Percentiles rank a stretch among this genome's conserved stretches.
Evolutionary conservation across 495 filamentous ascomycete genomes (phyloP).

Genomic region (Aspergillus coremiiformis): DNA sequence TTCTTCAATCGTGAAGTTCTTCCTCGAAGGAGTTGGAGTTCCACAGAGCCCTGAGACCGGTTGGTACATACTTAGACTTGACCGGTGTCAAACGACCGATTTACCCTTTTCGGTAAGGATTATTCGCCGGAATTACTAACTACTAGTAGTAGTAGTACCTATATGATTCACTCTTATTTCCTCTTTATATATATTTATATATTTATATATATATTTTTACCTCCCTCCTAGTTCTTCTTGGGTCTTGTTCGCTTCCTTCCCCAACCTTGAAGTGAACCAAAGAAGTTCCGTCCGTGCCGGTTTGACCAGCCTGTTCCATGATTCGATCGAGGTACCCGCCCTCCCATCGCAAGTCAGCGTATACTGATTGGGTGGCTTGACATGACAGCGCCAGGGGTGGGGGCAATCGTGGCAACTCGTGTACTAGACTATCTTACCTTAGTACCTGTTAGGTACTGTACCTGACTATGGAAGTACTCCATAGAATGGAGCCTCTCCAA

Average conservation of each 20-base stretch:
- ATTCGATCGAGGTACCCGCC: slow-evolving; percentile 14
- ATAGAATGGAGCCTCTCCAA: no score
- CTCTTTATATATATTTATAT: no score
- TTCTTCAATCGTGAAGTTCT: not conserved
- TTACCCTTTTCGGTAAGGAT: not conserved
- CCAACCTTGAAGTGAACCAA: not conserved
- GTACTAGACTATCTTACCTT: slow-evolving; percentile 9
- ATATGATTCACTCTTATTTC: not conserved
- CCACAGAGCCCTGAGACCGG: no score
- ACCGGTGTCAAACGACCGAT: not conserved
- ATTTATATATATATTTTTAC: no score
- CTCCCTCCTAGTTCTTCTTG: not conserved
- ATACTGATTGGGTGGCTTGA: slow-evolving; percentile 6
- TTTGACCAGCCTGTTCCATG: not conserved
- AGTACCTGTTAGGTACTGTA: no score
- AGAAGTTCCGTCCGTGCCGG: not conserved
- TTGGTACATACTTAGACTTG: not conserved
- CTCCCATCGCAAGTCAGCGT: not conserved
- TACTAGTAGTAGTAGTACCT: no score
- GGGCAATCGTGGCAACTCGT: slow-evolving; percentile 12
- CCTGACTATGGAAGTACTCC: no score
- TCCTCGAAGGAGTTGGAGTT: not conserved
- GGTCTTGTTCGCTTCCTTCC: not conserved
- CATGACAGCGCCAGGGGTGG: slow-evolving; percentile 17
- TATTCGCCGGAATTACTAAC: not conserved